These are phyloP conservation scores for Lipomyces lipofer DNA, from an alignment of 805 yeast genomes.

Conservation along the genomic window DNA sequence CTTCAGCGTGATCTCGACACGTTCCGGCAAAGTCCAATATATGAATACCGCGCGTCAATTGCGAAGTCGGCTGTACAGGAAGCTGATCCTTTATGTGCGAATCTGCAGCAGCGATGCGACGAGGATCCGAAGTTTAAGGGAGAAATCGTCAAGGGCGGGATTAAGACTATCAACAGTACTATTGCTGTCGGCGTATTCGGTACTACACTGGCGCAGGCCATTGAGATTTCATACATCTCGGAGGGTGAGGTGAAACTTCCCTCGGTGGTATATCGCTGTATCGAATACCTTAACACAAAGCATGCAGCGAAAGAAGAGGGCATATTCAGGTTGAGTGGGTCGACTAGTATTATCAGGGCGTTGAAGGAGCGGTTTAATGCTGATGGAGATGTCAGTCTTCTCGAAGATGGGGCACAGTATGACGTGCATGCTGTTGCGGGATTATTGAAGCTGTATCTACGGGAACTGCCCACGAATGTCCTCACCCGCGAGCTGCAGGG, in stretches of 20 bases:
- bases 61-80: slow-evolving; percentile 5
- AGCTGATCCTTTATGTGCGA: neutral
- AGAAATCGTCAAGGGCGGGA: slow-evolving; percentile 21
- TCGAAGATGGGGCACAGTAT: slow-evolving; percentile 33
- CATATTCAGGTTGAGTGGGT: slow-evolving; percentile 85
- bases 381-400: slow-evolving; percentile 67
- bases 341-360: slow-evolving; percentile 69
- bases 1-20: slow-evolving; percentile 20
- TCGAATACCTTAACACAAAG: slow-evolving; percentile 62
- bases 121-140: slow-evolving; percentile 19
- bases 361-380: slow-evolving; percentile 69
- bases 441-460: slow-evolving; percentile 72
- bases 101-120: slow-evolving; percentile 5
- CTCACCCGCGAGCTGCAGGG: slow-evolving; percentile 54
- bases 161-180: slow-evolving; percentile 12
- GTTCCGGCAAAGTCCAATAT: slow-evolving; percentile 24
- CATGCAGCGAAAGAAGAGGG: slow-evolving; percentile 88
- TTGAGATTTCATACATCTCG: slow-evolving; percentile 22
- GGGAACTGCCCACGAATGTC: slow-evolving; percentile 73
- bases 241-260: slow-evolving; percentile 50
- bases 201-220: slow-evolving; percentile 22
- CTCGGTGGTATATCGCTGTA: slow-evolving; percentile 71
- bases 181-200: slow-evolving; percentile 23
- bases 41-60: slow-evolving; percentile 24
- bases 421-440: slow-evolving; percentile 91